Conservation (phyloP, 345 rosid species). For the Gossypium turneri region DNA sequence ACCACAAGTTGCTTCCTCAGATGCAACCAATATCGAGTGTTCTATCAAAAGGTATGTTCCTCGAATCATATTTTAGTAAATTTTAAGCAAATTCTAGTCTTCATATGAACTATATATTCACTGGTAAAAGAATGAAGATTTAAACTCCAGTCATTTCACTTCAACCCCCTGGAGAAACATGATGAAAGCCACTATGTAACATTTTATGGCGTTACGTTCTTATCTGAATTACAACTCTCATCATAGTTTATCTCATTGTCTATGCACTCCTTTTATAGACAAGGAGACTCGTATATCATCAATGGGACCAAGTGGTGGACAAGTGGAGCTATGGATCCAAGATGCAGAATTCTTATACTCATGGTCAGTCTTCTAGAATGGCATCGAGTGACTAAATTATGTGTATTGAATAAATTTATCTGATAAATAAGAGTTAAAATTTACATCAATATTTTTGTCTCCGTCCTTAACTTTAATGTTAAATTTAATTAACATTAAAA, state of each 20-base stretch:
- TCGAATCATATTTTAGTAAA: background rate
- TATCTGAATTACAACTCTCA: background rate
- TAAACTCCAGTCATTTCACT: background rate
- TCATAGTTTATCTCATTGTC: slow-evolving; percentile 6
- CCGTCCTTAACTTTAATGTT: background rate
- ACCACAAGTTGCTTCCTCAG: slow-evolving; percentile 98
- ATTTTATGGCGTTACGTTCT: background rate
- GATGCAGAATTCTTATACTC: slow-evolving; percentile 87
- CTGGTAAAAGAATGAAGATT: background rate
- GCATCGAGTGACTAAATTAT: background rate
- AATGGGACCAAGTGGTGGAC: slow-evolving; percentile 99
- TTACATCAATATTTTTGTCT: background rate
- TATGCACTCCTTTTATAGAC: slow-evolving; percentile 39
- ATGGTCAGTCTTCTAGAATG: slow-evolving; percentile 60
- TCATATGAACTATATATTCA: background rate
- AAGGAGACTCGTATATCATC: slow-evolving; percentile 74
- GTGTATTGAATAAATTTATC: background rate
- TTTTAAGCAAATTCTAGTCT: background rate
- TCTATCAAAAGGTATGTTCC: slow-evolving; percentile 67
- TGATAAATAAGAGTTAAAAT: background rate
- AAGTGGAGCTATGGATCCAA: slow-evolving; percentile 99
- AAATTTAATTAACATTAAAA: background rate
- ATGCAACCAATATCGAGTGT: slow-evolving; percentile 96
- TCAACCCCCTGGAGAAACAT: background rate
- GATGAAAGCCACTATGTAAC: background rate